These are phyloP conservation scores for Aspergillus steynii DNA, from an alignment of 495 filamentous ascomycete species.

Conservation along the genomic window DNA sequence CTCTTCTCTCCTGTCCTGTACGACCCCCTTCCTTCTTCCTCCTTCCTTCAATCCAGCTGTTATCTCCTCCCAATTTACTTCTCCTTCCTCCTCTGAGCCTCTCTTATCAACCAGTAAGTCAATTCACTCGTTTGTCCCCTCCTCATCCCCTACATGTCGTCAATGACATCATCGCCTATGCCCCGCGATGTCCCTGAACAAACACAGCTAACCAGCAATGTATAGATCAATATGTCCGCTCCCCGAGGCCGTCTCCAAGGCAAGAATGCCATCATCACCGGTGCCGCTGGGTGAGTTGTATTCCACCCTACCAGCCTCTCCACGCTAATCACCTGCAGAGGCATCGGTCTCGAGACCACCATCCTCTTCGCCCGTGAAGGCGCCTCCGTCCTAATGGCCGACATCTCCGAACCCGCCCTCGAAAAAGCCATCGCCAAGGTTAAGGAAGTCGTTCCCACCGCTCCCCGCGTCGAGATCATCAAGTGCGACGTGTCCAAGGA, in stretches of 20 bases:
- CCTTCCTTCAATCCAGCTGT: neutral
- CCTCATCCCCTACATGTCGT: neutral
- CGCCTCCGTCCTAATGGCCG: constrained; percentile 81
- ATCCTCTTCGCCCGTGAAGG: constrained; percentile 92
- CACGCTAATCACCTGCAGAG: constrained; percentile 48
- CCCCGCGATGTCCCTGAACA: neutral
- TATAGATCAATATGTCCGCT: neutral
- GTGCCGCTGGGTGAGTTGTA: constrained; percentile 76
- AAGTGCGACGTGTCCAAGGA: constrained; percentile 72
- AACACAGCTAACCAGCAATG: neutral
- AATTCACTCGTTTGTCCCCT: neutral
- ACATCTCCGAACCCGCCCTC: constrained; percentile 74
- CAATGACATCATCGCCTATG: neutral
- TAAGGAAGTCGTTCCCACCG: constrained; percentile 62
- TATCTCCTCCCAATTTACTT: neutral
- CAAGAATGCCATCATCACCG: constrained; percentile 91
- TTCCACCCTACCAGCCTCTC: no score
- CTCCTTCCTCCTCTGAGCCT: neutral
- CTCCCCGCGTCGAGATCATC: constrained; percentile 54
- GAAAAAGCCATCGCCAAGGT: constrained; percentile 68
- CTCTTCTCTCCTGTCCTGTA: neutral
- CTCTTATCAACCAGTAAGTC: neutral
- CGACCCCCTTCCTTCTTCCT: neutral
- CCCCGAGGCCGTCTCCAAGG: constrained; percentile 63
- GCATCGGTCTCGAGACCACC: constrained; percentile 92